Evolutionary conservation across 345 rosid species (phyloP).

Genomic region (Citrus unshiu): DNA sequence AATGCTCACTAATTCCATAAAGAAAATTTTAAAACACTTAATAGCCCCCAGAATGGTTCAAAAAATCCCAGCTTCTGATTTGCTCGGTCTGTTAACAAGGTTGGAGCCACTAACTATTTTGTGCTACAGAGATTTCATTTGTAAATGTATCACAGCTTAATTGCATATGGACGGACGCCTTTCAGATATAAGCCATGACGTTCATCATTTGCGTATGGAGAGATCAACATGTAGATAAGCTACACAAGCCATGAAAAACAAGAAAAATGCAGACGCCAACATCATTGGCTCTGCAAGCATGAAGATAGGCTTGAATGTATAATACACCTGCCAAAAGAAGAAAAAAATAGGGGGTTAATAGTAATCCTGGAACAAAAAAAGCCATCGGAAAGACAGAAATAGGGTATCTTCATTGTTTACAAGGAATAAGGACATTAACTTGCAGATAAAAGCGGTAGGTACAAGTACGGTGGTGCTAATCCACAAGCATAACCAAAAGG

Average conservation of each 20-base stretch:
- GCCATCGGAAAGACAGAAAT: no score
- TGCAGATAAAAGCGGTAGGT: neutral
- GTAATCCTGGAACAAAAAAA: neutral
- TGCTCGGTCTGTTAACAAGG: neutral
- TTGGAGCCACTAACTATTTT: constrained; percentile 12
- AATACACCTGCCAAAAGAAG: constrained; percentile 62
- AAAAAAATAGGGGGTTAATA: neutral
- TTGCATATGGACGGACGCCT: neutral
- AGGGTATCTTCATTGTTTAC: neutral
- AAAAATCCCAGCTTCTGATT: constrained; percentile 10
- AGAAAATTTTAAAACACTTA: neutral
- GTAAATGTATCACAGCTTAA: neutral
- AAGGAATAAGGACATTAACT: neutral
- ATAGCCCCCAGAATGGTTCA: neutral
- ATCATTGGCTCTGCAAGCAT: constrained; percentile 98
- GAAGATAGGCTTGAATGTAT: constrained; percentile 87
- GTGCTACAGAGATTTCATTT: constrained; percentile 1
- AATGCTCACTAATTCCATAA: constrained; percentile 7
- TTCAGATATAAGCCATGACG: neutral
- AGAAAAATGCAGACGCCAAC: constrained; percentile 76
- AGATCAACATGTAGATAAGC: constrained; percentile 85
- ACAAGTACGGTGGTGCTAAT: neutral
- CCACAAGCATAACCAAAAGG: neutral
- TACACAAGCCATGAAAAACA: constrained; percentile 64
- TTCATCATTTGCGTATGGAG: constrained; percentile 51